These are phyloP conservation scores for Tephrocybe sp. DNA, from an alignment of 768 basidiomycete genomes.

Conservation along the genomic window DNA sequence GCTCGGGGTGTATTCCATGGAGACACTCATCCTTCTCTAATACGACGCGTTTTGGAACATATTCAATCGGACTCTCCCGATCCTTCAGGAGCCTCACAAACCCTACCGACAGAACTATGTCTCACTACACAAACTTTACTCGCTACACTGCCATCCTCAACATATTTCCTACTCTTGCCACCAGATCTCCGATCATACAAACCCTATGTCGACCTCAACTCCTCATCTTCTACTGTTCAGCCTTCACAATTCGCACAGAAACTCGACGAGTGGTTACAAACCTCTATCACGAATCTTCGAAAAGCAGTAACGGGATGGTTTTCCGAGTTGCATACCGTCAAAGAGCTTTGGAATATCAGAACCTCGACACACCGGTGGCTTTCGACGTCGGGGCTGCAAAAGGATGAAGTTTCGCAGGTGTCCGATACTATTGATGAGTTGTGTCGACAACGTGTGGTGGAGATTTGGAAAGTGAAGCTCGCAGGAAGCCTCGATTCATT, in stretches of 20 bases:
- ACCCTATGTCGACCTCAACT: constrained; percentile 76
- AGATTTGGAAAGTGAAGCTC: constrained; percentile 58
- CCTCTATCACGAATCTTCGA: constrained; percentile 45
- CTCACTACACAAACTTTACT: constrained; percentile 71
- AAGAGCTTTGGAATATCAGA: constrained; percentile 73
- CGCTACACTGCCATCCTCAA: constrained; percentile 73
- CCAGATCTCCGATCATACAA: constrained; percentile 69
- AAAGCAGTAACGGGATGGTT: constrained; percentile 56
- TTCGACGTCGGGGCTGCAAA: constrained; percentile 39
- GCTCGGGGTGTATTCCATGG: constrained; percentile 58
- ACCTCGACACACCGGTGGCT: constrained; percentile 48
- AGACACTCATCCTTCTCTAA: constrained; percentile 42
- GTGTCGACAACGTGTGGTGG: constrained; percentile 49
- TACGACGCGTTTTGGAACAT: constrained; percentile 52
- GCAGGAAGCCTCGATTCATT: constrained; percentile 44
- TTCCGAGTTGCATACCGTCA: constrained; percentile 50
- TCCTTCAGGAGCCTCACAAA: constrained; percentile 14
- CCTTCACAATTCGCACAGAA: constrained; percentile 41
- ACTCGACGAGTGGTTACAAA: constrained; percentile 63
- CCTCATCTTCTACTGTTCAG: constrained; percentile 52
- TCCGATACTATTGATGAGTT: constrained; percentile 48
- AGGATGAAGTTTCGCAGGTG: constrained; percentile 45
- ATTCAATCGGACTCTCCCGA: constrained; percentile 53
- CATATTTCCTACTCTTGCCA: constrained; percentile 78
- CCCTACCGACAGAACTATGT: constrained; percentile 49